These are phyloP conservation scores for Voacanga thouarsii DNA, from an alignment of 257 asterid genomes.

Conservation along the genomic window DNA sequence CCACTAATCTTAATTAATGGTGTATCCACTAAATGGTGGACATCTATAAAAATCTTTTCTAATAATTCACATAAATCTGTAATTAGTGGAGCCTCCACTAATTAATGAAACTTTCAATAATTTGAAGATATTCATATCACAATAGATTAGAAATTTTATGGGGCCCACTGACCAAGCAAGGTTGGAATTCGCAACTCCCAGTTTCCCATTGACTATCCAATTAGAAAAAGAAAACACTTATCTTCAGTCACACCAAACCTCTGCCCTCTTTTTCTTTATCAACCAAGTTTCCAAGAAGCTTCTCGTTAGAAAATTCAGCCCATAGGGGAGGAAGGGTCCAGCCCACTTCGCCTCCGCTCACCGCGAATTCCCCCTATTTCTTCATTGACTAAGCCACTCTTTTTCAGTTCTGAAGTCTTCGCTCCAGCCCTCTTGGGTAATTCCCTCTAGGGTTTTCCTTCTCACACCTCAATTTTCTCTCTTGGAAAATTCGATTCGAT, in stretches of 20 bases:
- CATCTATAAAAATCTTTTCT: no score
- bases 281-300: constrained; percentile 5
- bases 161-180: not conserved
- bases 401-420: not conserved
- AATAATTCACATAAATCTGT: no score
- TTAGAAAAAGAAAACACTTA: not conserved
- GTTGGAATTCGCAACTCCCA: not conserved
- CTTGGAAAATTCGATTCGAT: not conserved
- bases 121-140: no score
- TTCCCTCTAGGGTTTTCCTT: constrained; percentile 13
- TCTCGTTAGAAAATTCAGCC: not conserved
- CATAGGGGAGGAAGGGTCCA: not conserved
- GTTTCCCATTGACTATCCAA: constrained; percentile 2
- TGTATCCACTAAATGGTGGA: no score
- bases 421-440: constrained; percentile 1
- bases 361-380: not conserved
- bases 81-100: no score
- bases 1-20: no score
- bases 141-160: not conserved
- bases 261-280: no score
- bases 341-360: not conserved
- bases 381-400: constrained; percentile 6
- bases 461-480: not conserved
- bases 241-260: not conserved
- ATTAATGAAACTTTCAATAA: no score